Evolutionary conservation across 2,329 filamentous ascomycete genomes (phyloP), one percentile per base, ranked within the genome.

Genomic region (Arachnopeziza araneosa): DNA sequence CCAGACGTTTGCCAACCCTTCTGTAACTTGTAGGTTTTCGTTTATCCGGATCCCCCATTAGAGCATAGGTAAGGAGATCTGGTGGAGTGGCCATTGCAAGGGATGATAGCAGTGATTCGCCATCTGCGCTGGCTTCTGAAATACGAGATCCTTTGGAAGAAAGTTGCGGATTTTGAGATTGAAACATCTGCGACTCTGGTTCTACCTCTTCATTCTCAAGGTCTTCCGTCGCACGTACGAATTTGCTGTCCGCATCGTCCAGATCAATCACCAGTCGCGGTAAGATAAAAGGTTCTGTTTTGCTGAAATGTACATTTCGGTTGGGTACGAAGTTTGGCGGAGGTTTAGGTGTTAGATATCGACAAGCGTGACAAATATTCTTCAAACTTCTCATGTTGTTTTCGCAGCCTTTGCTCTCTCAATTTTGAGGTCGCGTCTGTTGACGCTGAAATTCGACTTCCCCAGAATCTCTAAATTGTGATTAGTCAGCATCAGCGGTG

Each of bases 261-360:
- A 85, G 78, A 60, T 84, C 80, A 49, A 84, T 73, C 2, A 83
- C 68, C 12, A 79, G 63, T 21, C 74, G 57, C 14, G 78, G 75
- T 50, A 80, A 71, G 24, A 78, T 68, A 62, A 64, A 60, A 56
- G 68, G 64, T 51, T 66, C 61, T 17, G 21, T 19, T 36, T 50
- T 52, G 23, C 56, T 51, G 1, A 55, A 56, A 10, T 54, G 58
- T n/a, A 56, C 60, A 55, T 50, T 63, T 63, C 67, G 59, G 58
- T 22, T 63, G 14, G 51, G 24, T 21, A 22, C 12, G n/a, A 14
- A 24, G 23, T 51, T 19, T 57, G 23, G 52, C 32, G 36, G 17
- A 44, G 10, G 17, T 24, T 14, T 55, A n/a, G 30, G 36, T 50
- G 58, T 60, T 21, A 58, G 24, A 52, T 57, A 57, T 24, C 63